phyloP scores from a whole-genome alignment of 495 filamentous ascomycete genomes.

The Trichoderma gamsii region DNA sequence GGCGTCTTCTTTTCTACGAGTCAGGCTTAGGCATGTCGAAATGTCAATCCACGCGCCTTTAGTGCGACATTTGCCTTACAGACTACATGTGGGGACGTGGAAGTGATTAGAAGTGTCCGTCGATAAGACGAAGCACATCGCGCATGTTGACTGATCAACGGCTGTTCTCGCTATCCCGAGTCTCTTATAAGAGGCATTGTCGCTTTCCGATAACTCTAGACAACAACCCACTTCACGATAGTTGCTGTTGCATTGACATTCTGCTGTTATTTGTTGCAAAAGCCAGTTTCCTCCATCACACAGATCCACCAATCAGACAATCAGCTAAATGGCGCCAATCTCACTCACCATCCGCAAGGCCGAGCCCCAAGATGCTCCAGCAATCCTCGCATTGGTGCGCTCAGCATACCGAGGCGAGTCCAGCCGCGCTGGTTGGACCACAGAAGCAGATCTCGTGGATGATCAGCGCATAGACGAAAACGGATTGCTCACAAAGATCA shows the following conservation, averaged over 20 bases:
- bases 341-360: conserved; percentile 13
- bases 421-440: conserved; percentile 36
- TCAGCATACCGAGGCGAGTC: conserved; percentile 39
- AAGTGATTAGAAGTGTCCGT: background rate
- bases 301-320: background rate
- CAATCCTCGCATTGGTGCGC: conserved; percentile 28
- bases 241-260: background rate
- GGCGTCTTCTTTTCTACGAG: background rate
- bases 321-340: conserved; percentile 18
- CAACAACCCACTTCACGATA: background rate
- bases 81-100: background rate
- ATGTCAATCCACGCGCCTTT: conserved; percentile 2
- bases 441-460: conserved; percentile 29
- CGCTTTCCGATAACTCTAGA: background rate
- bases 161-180: background rate
- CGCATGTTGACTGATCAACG: background rate
- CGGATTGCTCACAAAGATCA: conserved; percentile 34
- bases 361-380: background rate
- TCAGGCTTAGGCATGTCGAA: background rate
- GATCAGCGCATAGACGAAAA: conserved; percentile 28
- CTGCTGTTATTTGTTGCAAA: background rate
- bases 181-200: background rate
- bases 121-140: no score
- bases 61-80: background rate
- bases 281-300: background rate